phyloP scores from a whole-genome alignment of 2,329 filamentous ascomycete genomes.

The Aspergillus glaucus region DNA sequence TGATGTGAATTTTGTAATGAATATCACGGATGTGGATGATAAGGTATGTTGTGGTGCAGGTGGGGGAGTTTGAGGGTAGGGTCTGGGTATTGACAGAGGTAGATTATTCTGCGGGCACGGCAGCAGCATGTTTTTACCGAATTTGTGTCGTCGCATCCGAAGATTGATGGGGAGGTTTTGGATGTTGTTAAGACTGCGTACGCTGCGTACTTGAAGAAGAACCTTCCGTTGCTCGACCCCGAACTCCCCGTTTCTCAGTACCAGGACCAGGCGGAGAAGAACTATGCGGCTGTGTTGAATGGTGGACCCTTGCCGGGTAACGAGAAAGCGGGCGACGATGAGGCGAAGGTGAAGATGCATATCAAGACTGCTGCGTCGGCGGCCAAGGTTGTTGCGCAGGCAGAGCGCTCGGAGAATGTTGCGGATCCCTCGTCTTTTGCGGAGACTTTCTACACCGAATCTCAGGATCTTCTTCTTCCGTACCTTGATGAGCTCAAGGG shows the following conservation, averaged over 20 bases:
- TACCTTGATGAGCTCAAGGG: conserved; percentile 66
- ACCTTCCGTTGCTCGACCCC: conserved; percentile 49
- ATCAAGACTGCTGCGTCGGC: conserved; percentile 57
- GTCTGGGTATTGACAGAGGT: conserved; percentile 7
- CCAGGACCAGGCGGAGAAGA: conserved; percentile 42
- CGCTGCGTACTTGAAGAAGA: conserved; percentile 59
- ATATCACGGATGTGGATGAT: conserved; percentile 80
- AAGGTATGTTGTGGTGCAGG: conserved; percentile 44
- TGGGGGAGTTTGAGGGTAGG: background rate
- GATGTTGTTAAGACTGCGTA: conserved; percentile 48
- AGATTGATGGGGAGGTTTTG: conserved; percentile 40
- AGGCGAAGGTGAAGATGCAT: conserved; percentile 88
- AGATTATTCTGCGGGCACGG: conserved; percentile 62
- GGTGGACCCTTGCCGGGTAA: conserved; percentile 51
- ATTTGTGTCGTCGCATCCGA: conserved; percentile 51
- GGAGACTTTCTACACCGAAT: conserved; percentile 50
- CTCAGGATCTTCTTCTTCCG: conserved; percentile 67
- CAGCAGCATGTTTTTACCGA: conserved; percentile 72
- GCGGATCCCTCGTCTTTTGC: conserved; percentile 19
- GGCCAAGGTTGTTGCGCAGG: conserved; percentile 44
- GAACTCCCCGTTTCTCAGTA: conserved; percentile 44
- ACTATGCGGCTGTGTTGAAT: conserved; percentile 50
- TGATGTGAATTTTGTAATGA: conserved; percentile 82
- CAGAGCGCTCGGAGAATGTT: conserved; percentile 17
- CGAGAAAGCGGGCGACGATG: conserved; percentile 61